phyloP scores from a whole-genome alignment of 2,329 filamentous ascomycete genomes.

The Fusarium metavorans region DNA sequence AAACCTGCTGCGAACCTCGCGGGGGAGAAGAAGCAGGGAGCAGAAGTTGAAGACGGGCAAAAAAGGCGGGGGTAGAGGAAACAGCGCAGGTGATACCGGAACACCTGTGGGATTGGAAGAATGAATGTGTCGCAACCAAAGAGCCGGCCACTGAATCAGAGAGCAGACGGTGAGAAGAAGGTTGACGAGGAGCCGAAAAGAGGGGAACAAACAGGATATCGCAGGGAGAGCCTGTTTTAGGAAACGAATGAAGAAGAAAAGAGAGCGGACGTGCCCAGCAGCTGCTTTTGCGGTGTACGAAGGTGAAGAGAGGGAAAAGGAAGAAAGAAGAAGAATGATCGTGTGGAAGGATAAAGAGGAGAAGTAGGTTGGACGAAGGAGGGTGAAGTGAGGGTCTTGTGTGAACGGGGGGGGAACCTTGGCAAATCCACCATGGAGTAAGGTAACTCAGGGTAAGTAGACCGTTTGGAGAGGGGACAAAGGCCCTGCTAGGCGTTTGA shows the following conservation, averaged over 20 bases:
- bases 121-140: conserved; percentile 41
- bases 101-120: conserved; percentile 47
- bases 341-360: conserved; percentile 39
- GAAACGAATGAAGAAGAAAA: conserved; percentile 36
- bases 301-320: conserved; percentile 1
- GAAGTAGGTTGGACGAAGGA: conserved; percentile 35
- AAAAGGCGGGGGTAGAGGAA: conserved; percentile 8
- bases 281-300: conserved; percentile 36
- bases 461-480: neutral
- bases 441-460: neutral
- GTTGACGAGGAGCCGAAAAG: conserved; percentile 41
- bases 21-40: conserved; percentile 23
- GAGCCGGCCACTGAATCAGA: conserved; percentile 26
- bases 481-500: neutral
- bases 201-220: conserved; percentile 47
- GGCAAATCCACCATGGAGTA: conserved; percentile 8
- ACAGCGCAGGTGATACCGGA: conserved; percentile 49
- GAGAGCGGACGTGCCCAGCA: conserved; percentile 53
- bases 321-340: conserved; percentile 25
- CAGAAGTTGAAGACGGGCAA: conserved; percentile 24
- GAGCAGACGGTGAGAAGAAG: conserved; percentile 26
- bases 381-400: conserved; percentile 38
- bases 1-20: conserved; percentile 24
- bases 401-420: conserved; percentile 24
- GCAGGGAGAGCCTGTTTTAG: conserved; percentile 34